These are phyloP conservation scores for Globisporangium radiosum DNA, from an alignment of 352 stramenopile genomes.

Conservation along the genomic window DNA sequence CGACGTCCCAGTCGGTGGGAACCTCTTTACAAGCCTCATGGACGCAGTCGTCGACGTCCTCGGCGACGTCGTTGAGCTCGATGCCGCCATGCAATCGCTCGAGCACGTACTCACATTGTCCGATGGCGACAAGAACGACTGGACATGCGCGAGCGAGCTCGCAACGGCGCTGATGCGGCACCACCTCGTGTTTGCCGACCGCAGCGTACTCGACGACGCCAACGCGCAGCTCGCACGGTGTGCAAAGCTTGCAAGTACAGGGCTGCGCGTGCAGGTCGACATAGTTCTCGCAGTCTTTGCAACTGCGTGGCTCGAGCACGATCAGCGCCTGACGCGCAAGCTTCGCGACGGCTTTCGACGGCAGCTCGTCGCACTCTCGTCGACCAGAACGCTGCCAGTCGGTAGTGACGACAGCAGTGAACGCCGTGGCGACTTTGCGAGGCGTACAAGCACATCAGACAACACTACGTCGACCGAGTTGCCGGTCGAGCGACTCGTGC, in stretches of 20 bases:
- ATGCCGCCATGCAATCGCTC: constrained; percentile 23
- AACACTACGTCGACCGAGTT: not conserved
- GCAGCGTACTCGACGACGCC: constrained; percentile 8
- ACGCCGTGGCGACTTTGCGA: too few species aligned
- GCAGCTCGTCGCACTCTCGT: constrained; percentile 27
- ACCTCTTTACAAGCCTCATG: constrained; percentile 33
- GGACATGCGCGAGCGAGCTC: constrained; percentile 25
- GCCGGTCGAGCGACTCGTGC: constrained; percentile 28
- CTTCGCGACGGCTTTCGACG: constrained; percentile 43
- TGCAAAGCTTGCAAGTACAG: not conserved
- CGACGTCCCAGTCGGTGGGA: constrained; percentile 13
- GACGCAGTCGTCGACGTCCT: constrained; percentile 51
- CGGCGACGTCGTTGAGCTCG: constrained; percentile 59
- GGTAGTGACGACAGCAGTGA: not conserved
- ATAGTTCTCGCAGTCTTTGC: constrained; percentile 42
- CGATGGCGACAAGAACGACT: constrained; percentile 14
- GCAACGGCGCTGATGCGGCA: constrained; percentile 27
- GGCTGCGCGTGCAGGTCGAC: constrained; percentile 25
- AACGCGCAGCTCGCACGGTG: not conserved
- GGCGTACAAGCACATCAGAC: not conserved
- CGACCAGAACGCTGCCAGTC: constrained; percentile 7
- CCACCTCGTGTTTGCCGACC: constrained; percentile 33
- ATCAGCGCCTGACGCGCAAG: constrained; percentile 30
- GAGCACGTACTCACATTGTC: constrained; percentile 24
- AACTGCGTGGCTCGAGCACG: constrained; percentile 36